Conservation (phyloP, 2,329 filamentous ascomycete species). For the Fusarium fujikuroi region DNA sequence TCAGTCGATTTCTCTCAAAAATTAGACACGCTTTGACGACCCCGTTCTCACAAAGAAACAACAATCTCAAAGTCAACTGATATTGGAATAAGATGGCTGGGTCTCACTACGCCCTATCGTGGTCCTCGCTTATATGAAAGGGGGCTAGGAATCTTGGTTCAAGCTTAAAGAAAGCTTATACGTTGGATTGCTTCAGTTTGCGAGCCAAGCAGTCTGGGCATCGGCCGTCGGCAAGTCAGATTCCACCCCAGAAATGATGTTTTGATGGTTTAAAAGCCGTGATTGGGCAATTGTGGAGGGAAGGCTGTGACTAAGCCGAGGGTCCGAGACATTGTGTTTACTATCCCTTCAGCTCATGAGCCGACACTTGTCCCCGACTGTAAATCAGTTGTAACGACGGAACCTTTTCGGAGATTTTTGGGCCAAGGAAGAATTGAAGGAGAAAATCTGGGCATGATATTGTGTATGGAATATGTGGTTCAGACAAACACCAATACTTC, state of each 20-base stretch:
- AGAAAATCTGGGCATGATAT: background rate
- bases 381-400: background rate
- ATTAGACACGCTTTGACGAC: background rate
- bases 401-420: background rate
- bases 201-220: constrained; percentile 15
- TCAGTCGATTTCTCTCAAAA: background rate
- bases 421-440: background rate
- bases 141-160: background rate
- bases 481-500: background rate
- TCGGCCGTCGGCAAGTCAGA: constrained; percentile 11
- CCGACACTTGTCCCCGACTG: background rate
- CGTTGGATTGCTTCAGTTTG: background rate
- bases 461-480: rapidly evolving
- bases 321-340: constrained; percentile 31
- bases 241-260: background rate
- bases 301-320: constrained; percentile 4
- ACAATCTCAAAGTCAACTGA: background rate
- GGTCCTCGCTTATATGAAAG: background rate
- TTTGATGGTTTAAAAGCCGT: background rate
- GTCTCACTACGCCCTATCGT: background rate
- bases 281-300: background rate
- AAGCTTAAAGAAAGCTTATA: constrained; percentile 5
- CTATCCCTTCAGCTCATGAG: constrained; percentile 4
- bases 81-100: background rate
- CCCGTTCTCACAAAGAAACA: background rate